These are phyloP conservation scores for Dysphania ambrosioides DNA, from an alignment of 148 eudicot species.

Conservation along the genomic window DNA sequence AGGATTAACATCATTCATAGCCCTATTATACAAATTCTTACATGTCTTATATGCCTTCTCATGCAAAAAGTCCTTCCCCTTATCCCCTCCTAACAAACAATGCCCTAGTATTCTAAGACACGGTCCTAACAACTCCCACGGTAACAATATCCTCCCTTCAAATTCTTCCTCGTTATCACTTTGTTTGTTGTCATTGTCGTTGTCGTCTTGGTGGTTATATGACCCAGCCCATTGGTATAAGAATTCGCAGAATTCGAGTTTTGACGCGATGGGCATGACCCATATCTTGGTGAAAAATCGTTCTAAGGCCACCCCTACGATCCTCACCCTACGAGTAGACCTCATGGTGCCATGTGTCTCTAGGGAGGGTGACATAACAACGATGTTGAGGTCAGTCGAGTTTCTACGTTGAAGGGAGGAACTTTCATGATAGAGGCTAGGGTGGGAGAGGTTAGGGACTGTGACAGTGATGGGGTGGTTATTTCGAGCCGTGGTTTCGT, in stretches of 20 bases:
- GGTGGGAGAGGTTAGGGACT: conserved; percentile 63
- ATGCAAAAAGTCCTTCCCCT: conserved; percentile 31
- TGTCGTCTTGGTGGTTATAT: background rate
- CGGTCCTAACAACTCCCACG: conserved; percentile 86
- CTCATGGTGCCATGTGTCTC: conserved; percentile 82
- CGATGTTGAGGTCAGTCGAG: conserved; percentile 56
- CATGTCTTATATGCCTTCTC: conserved; percentile 62
- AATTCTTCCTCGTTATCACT: background rate
- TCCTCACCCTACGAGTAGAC: conserved; percentile 66
- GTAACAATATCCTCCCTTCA: conserved; percentile 55
- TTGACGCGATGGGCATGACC: conserved; percentile 55
- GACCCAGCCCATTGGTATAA: conserved; percentile 46
- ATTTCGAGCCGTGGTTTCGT: conserved; percentile 49
- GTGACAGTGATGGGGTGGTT: conserved; percentile 57
- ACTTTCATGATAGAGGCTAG: conserved; percentile 80
- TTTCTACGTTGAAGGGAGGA: conserved; percentile 23
- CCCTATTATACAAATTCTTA: conserved; percentile 54
- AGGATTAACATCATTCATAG: conserved; percentile 67
- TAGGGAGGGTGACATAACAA: conserved; percentile 53
- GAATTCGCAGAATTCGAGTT: conserved; percentile 72
- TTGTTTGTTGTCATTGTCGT: background rate
- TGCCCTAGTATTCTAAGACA: conserved; percentile 74
- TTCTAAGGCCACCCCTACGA: conserved; percentile 83
- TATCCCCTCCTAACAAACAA: conserved; percentile 48
- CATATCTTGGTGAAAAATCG: conserved; percentile 54